These are phyloP conservation scores for Trichoderma orchidacearum DNA, from an alignment of 495 filamentous ascomycete genomes.

Conservation along the genomic window DNA sequence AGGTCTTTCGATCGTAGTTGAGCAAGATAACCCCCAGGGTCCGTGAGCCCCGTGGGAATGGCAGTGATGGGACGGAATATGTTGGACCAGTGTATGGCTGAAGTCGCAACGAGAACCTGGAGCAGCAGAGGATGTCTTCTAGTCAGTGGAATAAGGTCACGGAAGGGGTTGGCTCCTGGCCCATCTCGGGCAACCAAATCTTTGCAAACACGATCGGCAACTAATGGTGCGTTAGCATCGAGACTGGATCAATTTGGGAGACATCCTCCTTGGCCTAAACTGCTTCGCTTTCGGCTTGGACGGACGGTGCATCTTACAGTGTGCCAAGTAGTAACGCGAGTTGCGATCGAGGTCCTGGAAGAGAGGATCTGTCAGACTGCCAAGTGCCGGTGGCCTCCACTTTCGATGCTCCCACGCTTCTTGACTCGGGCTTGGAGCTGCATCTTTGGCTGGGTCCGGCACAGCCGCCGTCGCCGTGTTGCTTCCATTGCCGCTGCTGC, in stretches of 20 bases:
- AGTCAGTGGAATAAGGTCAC: constrained; percentile 32
- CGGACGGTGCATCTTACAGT: constrained; percentile 6
- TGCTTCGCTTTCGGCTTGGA: neutral
- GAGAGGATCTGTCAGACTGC: constrained; percentile 2
- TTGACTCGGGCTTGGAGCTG: neutral
- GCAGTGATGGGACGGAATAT: constrained; percentile 10
- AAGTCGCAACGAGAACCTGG: constrained; percentile 37
- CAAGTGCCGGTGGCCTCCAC: neutral
- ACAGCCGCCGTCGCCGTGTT: neutral
- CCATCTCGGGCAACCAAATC: constrained; percentile 39
- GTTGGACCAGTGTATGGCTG: constrained; percentile 40
- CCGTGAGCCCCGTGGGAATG: neutral
- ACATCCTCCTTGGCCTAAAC: neutral
- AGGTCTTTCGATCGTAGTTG: constrained; percentile 4
- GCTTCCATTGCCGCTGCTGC: neutral
- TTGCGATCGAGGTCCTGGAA: constrained; percentile 5
- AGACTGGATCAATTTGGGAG: neutral
- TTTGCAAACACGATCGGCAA: constrained; percentile 35
- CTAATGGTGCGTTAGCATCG: constrained; percentile 14
- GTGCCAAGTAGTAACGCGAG: constrained; percentile 4
- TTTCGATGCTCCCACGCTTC: neutral
- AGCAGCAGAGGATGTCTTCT: constrained; percentile 28
- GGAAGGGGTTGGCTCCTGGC: constrained; percentile 32
- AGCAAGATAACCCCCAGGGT: neutral
- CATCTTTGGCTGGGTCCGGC: neutral